phyloP scores from a whole-genome alignment of 2,329 filamentous ascomycete species.

The Hymenoscyphus albidus region DNA sequence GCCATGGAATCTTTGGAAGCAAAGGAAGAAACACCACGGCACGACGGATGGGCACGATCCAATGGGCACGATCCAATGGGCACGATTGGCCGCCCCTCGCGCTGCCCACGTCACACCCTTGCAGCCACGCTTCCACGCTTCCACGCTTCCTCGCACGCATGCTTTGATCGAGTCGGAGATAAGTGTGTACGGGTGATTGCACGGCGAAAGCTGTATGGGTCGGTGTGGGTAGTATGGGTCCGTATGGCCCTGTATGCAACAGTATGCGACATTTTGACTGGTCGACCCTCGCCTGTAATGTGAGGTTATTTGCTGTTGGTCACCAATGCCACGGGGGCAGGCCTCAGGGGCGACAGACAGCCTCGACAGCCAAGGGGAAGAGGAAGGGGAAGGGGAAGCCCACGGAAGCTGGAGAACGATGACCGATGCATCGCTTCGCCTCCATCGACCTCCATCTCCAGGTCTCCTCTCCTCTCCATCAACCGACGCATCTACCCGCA shows the following conservation, averaged over 20 bases:
- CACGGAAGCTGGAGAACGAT: constrained; percentile 4
- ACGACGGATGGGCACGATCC: neutral
- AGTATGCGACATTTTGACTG: neutral
- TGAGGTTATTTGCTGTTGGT: neutral
- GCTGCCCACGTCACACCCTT: neutral
- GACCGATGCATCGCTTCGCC: neutral
- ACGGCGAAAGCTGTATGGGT: neutral
- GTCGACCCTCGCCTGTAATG: neutral
- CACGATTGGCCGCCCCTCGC: neutral
- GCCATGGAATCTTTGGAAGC: neutral
- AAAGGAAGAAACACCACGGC: neutral
- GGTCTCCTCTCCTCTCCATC: no score
- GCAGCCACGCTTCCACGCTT: neutral
- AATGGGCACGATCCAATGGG: neutral
- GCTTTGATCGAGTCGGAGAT: constrained; percentile 1
- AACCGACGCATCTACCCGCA: constrained; percentile 1
- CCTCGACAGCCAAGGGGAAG: neutral
- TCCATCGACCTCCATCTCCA: no score
- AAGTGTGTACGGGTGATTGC: neutral
- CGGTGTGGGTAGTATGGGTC: no score
- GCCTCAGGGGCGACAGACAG: neutral
- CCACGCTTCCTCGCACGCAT: no score
- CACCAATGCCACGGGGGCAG: no score
- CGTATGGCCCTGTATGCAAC: no score
- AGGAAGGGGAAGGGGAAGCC: neutral